Percentiles rank a stretch among this genome's conserved stretches.
These are phyloP conservation scores for Arthrobotrys conoides DNA, from an alignment of 2,329 filamentous ascomycete species.

Conservation along the genomic window DNA sequence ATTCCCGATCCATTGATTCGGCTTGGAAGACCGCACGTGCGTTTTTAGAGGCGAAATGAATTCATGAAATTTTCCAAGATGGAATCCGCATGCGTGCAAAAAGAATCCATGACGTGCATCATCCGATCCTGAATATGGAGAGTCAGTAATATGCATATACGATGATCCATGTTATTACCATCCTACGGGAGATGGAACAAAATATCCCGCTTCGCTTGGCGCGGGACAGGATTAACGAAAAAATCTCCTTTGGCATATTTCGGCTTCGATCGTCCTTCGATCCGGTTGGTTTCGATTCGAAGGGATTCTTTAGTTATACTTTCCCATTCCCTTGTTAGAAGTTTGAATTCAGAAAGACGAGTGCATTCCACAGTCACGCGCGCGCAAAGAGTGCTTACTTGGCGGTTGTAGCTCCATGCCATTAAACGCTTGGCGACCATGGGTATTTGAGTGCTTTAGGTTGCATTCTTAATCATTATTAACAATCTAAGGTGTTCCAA, in stretches of 20 bases:
- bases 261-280: constrained; percentile 38
- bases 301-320: neutral
- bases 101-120: constrained; percentile 30
- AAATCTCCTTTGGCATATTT: constrained; percentile 8
- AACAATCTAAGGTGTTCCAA: neutral
- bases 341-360: constrained; percentile 21
- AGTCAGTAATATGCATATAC: constrained; percentile 16
- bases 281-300: constrained; percentile 40
- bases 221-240: constrained; percentile 42
- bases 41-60: neutral
- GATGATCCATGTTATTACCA: constrained; percentile 21
- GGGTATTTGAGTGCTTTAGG: constrained; percentile 25
- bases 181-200: constrained; percentile 24
- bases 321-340: constrained; percentile 39
- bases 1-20: constrained; percentile 13
- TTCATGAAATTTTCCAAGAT: constrained; percentile 6
- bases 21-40: constrained; percentile 30
- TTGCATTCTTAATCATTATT: constrained; percentile 6
- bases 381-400: constrained; percentile 46
- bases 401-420: constrained; percentile 35
- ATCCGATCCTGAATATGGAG: constrained; percentile 49
- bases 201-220: constrained; percentile 45
- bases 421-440: constrained; percentile 37
- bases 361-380: constrained; percentile 41
- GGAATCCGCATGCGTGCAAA: constrained; percentile 22